Evolutionary conservation across 1,284 basidiomycete genomes (phyloP), one percentile per base, ranked within the genome.

Genomic region (Rhodotorula sp.): DNA sequence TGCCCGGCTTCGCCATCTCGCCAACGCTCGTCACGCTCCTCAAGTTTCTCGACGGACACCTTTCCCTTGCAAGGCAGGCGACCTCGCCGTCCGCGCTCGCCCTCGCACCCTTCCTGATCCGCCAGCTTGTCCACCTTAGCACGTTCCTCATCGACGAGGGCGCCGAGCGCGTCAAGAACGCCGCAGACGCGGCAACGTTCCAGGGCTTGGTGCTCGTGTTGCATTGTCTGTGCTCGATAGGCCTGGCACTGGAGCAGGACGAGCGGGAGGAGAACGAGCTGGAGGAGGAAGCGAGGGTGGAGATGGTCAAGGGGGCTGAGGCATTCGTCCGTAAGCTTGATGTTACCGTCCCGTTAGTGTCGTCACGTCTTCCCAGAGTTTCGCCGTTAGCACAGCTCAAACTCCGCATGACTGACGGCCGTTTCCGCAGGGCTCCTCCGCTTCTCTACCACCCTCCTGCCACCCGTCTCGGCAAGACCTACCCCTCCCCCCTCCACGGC

Each of bases 21-120:
- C 46, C 64, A 8, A 54, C 72, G 1, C 69, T 72, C 53, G 55
- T 72, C 34, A 66, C 65, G 27, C 62, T 76, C 29, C 75, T 76
- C 72, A 76, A 76, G 44, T 72, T 72, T 55, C 70, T 74, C 53
- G 75, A 76, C 63, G 75, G 74, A 19, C 64, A 69, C 64, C 67
- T 75, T 6, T 69, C 71, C 17, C 50, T 46, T 46, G 34, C 64
- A 19, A 17, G 15, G n/a, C 53, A 37, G 2, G 48, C 62, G 10
- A 4, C 17, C n/a, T n/a, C 67, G 1, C 50, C 48, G 8, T 2
- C 62, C 8, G n/a, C 65, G 0, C n/a, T 59, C 55, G 6, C 61
- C 29, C 53, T 74, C 48, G 46, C 66, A 21, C 56, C 58, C 5
- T 72, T 71, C 57, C 69, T 73, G 19, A 29, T 69, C 17, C 21